phyloP scores from a whole-genome alignment of 2,329 filamentous ascomycete genomes.

The Trichoderma semiorbis region DNA sequence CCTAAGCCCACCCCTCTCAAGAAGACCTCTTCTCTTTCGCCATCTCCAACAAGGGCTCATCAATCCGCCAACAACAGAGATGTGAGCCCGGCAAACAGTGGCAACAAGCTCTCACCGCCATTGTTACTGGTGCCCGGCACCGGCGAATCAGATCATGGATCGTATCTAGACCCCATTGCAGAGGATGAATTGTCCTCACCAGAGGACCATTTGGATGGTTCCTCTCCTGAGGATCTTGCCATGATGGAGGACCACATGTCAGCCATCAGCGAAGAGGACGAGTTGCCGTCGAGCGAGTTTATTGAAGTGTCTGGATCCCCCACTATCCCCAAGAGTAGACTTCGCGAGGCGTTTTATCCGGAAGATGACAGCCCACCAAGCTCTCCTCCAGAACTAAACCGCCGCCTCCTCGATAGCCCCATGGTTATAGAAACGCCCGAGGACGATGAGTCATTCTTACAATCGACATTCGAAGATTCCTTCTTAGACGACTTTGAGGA shows the following conservation, averaged over 20 bases:
- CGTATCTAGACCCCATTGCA: conserved; percentile 7
- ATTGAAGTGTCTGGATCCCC: conserved; percentile 46
- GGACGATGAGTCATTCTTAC: conserved; percentile 38
- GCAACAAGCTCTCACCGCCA: conserved; percentile 7
- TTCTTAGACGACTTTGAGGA: conserved; percentile 48
- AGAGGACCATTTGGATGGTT: neutral
- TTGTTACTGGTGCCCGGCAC: neutral
- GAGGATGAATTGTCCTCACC: conserved; percentile 5
- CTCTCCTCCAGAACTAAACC: conserved; percentile 41
- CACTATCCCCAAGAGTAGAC: conserved; percentile 27
- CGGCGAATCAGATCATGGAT: conserved; percentile 4
- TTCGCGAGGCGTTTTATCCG: conserved; percentile 34
- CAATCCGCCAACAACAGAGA: neutral
- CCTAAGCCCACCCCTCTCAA: neutral
- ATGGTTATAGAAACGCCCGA: conserved; percentile 41
- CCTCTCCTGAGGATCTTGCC: conserved; percentile 16
- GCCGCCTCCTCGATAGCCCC: conserved; percentile 43
- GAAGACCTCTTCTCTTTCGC: conserved; percentile 21
- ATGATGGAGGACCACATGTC: conserved; percentile 21
- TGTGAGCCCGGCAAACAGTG: neutral
- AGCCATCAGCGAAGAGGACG: conserved; percentile 23
- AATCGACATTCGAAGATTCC: conserved; percentile 42
- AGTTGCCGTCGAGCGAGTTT: conserved; percentile 38
- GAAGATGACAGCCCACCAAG: conserved; percentile 45
- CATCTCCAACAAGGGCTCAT: conserved; percentile 17